Evolutionary conservation across 495 filamentous ascomycete genomes (phyloP).

Genomic region (Penicillium salamii): DNA sequence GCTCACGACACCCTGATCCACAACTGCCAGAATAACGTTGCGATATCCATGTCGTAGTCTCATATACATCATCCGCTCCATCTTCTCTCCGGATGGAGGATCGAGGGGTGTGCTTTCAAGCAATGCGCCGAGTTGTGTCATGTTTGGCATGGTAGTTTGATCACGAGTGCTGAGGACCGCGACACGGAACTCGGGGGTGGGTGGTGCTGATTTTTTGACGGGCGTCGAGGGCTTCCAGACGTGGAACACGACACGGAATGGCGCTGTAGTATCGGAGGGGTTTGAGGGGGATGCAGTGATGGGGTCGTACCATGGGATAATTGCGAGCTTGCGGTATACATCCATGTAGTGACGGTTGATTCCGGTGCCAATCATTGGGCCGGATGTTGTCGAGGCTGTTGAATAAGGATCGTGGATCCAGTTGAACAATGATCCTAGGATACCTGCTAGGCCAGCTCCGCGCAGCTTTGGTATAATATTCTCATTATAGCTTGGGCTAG

Average conservation of each 20-base stretch:
- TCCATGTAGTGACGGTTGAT: slow-evolving; percentile 76
- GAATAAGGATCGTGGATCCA: slow-evolving; percentile 30
- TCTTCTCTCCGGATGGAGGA: slow-evolving; percentile 52
- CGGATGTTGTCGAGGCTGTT: slow-evolving; percentile 39
- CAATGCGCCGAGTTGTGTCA: slow-evolving; percentile 66
- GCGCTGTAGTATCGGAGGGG: slow-evolving; percentile 29
- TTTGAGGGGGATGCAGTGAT: slow-evolving; percentile 12
- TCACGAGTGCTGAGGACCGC: slow-evolving; percentile 72
- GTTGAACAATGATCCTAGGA: slow-evolving; percentile 30
- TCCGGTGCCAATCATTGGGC: slow-evolving; percentile 71
- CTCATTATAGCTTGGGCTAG: not conserved
- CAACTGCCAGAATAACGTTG: slow-evolving; percentile 80
- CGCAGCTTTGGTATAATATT: slow-evolving; percentile 12
- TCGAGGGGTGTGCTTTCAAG: slow-evolving; percentile 66
- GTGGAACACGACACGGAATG: slow-evolving; percentile 70
- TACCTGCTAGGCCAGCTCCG: slow-evolving; percentile 32
- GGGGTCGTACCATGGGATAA: slow-evolving; percentile 77
- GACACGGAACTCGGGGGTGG: slow-evolving; percentile 76
- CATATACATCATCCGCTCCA: slow-evolving; percentile 54
- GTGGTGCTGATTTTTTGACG: slow-evolving; percentile 73
- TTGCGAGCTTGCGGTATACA: slow-evolving; percentile 70
- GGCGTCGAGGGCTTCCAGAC: slow-evolving; percentile 73
- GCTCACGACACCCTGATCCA: slow-evolving; percentile 86
- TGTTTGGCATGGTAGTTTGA: slow-evolving; percentile 63
- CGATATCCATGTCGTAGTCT: slow-evolving; percentile 82